phyloP scores from a whole-genome alignment of 495 filamentous ascomycete genomes.

The Podospora tetraspora region DNA sequence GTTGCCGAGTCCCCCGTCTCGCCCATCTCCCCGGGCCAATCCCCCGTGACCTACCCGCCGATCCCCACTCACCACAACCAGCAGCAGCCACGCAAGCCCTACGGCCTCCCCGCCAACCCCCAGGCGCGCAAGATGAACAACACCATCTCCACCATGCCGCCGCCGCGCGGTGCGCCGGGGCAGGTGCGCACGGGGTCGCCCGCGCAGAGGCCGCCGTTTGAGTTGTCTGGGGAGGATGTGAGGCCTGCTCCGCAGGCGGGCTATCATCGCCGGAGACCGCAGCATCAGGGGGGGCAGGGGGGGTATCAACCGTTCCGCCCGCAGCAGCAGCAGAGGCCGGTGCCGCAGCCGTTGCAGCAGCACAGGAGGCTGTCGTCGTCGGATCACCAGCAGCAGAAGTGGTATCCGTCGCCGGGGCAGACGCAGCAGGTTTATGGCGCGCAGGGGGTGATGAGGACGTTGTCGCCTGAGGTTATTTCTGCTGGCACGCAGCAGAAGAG shows the following conservation, averaged over 20 bases:
- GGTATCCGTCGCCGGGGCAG: not conserved
- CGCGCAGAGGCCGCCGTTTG: not conserved
- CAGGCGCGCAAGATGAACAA: not conserved
- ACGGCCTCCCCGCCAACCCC: not conserved
- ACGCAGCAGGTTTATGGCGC: not conserved
- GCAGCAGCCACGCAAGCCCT: not conserved
- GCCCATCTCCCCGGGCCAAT: not conserved
- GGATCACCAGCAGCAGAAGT: not conserved
- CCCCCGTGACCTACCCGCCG: not conserved
- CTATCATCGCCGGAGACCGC: not conserved
- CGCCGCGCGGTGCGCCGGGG: not conserved
- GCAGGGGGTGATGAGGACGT: not conserved
- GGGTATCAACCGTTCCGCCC: not conserved
- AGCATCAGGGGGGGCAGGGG: not conserved
- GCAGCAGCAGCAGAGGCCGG: not conserved
- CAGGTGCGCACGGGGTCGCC: not conserved
- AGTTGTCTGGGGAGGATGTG: not conserved
- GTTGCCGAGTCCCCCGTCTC: not conserved
- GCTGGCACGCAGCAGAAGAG: constrained; percentile 17
- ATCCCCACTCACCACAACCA: not conserved
- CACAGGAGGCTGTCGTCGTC: not conserved
- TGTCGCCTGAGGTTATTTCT: not conserved
- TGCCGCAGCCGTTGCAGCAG: not conserved
- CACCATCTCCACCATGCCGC: not conserved
- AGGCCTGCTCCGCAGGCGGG: too few species aligned